Percentiles rank a stretch among this genome's conserved stretches.
phyloP scores from a whole-genome alignment of 163 green algal genomes.

The Chlamydomonas reinhardtii region DNA sequence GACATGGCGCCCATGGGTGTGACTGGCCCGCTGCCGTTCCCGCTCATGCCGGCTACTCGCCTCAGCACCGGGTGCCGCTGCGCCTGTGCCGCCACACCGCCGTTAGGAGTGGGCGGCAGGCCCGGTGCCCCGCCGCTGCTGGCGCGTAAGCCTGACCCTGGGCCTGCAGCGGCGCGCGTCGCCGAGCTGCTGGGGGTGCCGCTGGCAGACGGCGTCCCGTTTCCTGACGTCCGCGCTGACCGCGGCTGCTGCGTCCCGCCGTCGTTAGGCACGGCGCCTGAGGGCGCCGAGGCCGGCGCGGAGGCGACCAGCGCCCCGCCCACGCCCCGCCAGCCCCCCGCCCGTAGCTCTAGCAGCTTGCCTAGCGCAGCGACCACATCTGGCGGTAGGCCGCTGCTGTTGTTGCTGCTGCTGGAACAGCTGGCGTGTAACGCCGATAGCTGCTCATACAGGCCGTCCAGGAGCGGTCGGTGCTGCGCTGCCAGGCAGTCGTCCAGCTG shows the following conservation, averaged over 20 bases:
- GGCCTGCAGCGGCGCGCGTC: too few species aligned
- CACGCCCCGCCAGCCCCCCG: background rate
- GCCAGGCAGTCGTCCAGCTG: conserved; percentile 29
- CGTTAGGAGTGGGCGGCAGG: too few species aligned
- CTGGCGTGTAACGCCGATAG: background rate
- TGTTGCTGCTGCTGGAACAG: conserved; percentile 8
- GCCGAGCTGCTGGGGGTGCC: too few species aligned
- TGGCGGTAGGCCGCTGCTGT: background rate
- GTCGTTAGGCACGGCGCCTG: too few species aligned
- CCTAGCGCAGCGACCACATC: background rate
- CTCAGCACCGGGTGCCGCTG: background rate
- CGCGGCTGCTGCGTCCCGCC: too few species aligned
- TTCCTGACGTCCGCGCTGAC: too few species aligned
- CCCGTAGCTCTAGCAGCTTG: background rate
- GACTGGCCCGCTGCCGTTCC: background rate
- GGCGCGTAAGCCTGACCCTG: too few species aligned
- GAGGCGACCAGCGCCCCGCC: too few species aligned
- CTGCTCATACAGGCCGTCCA: conserved; percentile 33
- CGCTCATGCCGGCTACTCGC: background rate
- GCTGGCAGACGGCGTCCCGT: too few species aligned
- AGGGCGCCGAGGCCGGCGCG: too few species aligned
- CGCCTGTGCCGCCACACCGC: too few species aligned
- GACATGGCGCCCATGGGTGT: background rate
- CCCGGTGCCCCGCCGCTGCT: too few species aligned
- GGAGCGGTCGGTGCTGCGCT: conserved; percentile 2